Evolutionary conservation across 192 early-diverging fungal species (phyloP).

Genomic region (Phlyctochytrium bullatum): DNA sequence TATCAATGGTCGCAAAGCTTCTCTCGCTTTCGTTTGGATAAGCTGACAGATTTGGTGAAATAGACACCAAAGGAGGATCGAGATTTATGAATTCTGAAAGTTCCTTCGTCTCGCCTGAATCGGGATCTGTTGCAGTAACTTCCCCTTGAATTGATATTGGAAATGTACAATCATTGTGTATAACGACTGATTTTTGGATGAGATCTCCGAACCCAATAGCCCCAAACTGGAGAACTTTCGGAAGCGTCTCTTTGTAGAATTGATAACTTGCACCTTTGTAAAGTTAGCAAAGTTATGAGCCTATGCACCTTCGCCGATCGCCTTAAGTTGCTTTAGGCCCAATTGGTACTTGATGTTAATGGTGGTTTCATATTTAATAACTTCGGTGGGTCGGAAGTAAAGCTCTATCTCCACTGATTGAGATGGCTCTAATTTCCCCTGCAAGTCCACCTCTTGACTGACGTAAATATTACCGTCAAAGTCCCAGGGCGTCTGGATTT

Average conservation of each 20-base stretch:
- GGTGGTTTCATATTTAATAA: constrained; percentile 18
- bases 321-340: constrained; percentile 27
- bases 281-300: not conserved
- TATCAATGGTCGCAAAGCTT: not conserved
- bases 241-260: constrained; percentile 32
- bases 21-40: constrained; percentile 8
- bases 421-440: constrained; percentile 33
- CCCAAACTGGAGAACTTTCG: constrained; percentile 38
- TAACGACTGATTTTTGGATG: constrained; percentile 1
- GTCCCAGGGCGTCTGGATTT: constrained; percentile 40
- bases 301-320: constrained; percentile 27
- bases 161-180: constrained; percentile 29
- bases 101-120: not conserved
- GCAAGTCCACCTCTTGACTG: constrained; percentile 4
- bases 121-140: constrained; percentile 14
- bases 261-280: constrained; percentile 35
- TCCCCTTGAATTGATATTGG: constrained; percentile 15
- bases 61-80: constrained; percentile 6
- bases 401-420: constrained; percentile 21
- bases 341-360: constrained; percentile 37
- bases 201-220: constrained; percentile 25
- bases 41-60: constrained; percentile 3
- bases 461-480: constrained; percentile 30
- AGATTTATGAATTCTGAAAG: constrained; percentile 3
- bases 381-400: constrained; percentile 31